A percentile compares a stretch with the other conserved stretches of the same genome.
These are phyloP conservation scores for Loxodes magnus DNA, from an alignment of 73 alveolate species.

Conservation along the genomic window DNA sequence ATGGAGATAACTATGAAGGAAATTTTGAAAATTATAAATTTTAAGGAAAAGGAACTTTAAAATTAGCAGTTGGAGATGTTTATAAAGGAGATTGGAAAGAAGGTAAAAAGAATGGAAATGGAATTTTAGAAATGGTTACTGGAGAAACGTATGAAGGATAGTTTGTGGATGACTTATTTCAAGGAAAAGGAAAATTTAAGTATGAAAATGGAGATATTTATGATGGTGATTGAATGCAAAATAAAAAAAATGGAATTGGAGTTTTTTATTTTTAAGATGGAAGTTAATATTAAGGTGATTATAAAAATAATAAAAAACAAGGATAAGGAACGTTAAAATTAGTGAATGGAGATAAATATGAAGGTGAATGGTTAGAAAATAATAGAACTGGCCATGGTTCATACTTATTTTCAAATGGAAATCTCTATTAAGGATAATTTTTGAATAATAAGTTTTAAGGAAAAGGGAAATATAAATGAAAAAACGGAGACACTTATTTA, in stretches of 20 bases:
- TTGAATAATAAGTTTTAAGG: background rate
- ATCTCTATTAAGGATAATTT: background rate
- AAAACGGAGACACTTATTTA: background rate
- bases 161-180: slow-evolving; percentile 5
- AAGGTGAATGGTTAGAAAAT: slow-evolving; percentile 1
- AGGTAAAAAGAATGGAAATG: slow-evolving; percentile 3
- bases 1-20: background rate
- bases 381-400: background rate
- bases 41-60: background rate
- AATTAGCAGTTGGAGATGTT: background rate
- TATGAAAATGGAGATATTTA: background rate
- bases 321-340: background rate
- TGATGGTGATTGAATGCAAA: slow-evolving; percentile 2
- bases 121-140: background rate
- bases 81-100: background rate
- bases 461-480: slow-evolving; percentile 1
- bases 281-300: background rate
- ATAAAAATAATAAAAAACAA: background rate
- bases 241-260: slow-evolving; percentile 5
- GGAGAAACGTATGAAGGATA: background rate
- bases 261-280: background rate
- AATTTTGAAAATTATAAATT: background rate
- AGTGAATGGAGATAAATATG: background rate
- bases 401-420: background rate
- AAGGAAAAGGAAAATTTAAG: background rate